Conservation (phyloP, 169 alveolate species). For the Babesia bovis region DNA sequence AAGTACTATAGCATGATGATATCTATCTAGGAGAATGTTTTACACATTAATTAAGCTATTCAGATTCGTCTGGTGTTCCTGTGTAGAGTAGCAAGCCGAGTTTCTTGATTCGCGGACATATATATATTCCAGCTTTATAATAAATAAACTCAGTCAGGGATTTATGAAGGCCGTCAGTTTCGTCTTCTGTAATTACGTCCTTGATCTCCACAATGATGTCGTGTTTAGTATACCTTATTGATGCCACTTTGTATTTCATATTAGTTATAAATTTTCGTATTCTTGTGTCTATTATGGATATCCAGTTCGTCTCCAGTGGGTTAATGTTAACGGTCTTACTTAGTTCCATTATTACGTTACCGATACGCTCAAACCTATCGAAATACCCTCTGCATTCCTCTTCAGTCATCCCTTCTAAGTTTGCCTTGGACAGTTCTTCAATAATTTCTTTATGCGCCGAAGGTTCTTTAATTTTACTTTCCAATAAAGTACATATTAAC, state of each 20-base stretch:
- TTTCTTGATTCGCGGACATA: slow-evolving; percentile 13
- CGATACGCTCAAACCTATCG: slow-evolving; percentile 42
- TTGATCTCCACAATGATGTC: slow-evolving; percentile 19
- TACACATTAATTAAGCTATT: no score
- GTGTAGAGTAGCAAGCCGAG: slow-evolving; percentile 13
- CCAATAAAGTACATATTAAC: slow-evolving; percentile 24
- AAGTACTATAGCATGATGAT: no score
- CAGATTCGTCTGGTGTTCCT: slow-evolving; percentile 9
- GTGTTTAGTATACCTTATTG: slow-evolving; percentile 50
- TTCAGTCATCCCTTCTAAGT: slow-evolving; percentile 23
- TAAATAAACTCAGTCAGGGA: slow-evolving; percentile 1
- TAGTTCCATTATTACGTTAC: slow-evolving; percentile 23
- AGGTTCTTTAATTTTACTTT: slow-evolving; percentile 32
- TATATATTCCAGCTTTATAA: slow-evolving; percentile 1
- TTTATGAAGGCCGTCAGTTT: neutral
- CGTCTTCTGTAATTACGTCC: slow-evolving; percentile 12
- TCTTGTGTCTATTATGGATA: slow-evolving; percentile 24
- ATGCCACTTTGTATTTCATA: slow-evolving; percentile 17
- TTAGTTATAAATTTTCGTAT: slow-evolving; percentile 18
- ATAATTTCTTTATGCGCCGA: slow-evolving; percentile 25
- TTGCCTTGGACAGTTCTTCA: slow-evolving; percentile 18
- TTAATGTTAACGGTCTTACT: slow-evolving; percentile 34
- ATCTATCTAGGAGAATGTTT: no score
- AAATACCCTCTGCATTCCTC: slow-evolving; percentile 18
- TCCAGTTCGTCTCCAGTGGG: slow-evolving; percentile 55